Evolutionary conservation across 2,329 filamentous ascomycete genomes (phyloP), one percentile per base, ranked within the genome.

Genomic region (Fusarium abutilonis): DNA sequence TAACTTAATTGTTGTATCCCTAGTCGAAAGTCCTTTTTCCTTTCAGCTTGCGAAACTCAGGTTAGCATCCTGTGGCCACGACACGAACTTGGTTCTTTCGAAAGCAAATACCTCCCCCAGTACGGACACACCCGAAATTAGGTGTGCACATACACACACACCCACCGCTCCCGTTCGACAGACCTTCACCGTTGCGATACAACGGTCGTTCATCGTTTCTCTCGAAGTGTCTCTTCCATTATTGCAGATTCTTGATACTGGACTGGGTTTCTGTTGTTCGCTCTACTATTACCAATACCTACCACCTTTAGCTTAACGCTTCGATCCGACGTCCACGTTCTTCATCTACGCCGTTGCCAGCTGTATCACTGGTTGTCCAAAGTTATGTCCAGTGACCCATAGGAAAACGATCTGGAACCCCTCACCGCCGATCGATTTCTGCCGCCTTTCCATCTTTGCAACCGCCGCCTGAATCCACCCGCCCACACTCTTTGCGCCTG

Each of bases 361-460:
- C 48, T 55, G 53, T 51, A 47, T 51, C 47, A 42, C 56, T 62
- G 59, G 62, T 66, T 60, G 59, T 58, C 44, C 48, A 34, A 52
- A 54, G 48, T 54, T 50, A 52, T 44, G 59, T 60, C 48, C 45
- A 60, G 54, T 55, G 66, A 64, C 56, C 67, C 60, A 68, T 63
- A 53, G 58, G 52, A 44, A 53, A 65, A 66, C 63, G 64, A 70
- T 70, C 67, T 68, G 65, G 67, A 65, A 61, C 67, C 64, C 67
- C 67, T 70, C 67, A 70, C 67, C 67, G 67, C 67, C 65, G 67
- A 70, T 70, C 67, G 57, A 63, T 67, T 68, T 70, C 67, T 70
- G 67, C 65, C 67, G 63, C 52, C 53, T 48, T 64, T 58, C 60
- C 63, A 50, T 64, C 63, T 56, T 64, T 57, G 52, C 62, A 55